phyloP scores from a whole-genome alignment of 192 early-diverging fungal species.

The Entomortierella lignicola region DNA sequence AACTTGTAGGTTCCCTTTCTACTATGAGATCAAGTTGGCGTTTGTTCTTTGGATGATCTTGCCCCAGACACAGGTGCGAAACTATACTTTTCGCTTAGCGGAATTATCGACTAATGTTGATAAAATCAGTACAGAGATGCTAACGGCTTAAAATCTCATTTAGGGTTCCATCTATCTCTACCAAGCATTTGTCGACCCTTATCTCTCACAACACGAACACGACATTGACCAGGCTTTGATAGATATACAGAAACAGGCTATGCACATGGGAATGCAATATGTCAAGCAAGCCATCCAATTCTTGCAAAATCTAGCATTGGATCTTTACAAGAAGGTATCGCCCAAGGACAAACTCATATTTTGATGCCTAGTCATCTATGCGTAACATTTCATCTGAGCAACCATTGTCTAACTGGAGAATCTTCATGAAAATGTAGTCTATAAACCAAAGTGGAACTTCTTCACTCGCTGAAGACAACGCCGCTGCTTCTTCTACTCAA shows the following conservation, averaged over 20 bases:
- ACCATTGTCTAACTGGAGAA: background rate
- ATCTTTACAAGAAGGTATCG: constrained; percentile 46
- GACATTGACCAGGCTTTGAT: constrained; percentile 46
- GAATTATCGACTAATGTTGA: too few relatives aligned
- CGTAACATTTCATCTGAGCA: too few relatives aligned
- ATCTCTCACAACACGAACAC: constrained; percentile 33
- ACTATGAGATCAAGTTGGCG: constrained; percentile 46
- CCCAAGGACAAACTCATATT: background rate
- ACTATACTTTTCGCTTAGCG: background rate
- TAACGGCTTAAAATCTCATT: background rate
- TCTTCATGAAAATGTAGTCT: background rate
- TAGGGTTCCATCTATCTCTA: constrained; percentile 52
- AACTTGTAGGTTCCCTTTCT: constrained; percentile 39
- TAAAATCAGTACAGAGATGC: too few relatives aligned
- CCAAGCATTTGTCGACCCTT: constrained; percentile 39
- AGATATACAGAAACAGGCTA: constrained; percentile 39
- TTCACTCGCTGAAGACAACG: background rate
- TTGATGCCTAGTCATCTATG: too few relatives aligned
- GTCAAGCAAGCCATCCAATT: constrained; percentile 39
- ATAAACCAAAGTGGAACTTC: background rate
- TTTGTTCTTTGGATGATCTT: constrained; percentile 53
- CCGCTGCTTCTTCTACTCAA: background rate
- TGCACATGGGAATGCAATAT: constrained; percentile 44
- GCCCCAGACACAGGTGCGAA: constrained; percentile 44
- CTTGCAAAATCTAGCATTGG: constrained; percentile 29